phyloP scores from a whole-genome alignment of 2,329 filamentous ascomycete genomes.

The Chalara sp. region DNA sequence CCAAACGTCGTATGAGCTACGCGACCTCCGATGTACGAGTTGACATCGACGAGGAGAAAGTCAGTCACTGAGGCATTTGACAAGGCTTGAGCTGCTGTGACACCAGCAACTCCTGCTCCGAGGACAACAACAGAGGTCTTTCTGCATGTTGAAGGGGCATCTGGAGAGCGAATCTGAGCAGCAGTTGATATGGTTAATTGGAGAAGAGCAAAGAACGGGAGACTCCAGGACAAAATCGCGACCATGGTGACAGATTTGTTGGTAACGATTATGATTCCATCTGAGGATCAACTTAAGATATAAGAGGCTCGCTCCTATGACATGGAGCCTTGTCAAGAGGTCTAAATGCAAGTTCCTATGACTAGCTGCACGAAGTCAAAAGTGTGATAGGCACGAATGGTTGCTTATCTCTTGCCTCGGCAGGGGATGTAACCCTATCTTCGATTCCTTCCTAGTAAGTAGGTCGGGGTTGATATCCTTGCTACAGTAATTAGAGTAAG shows the following conservation, averaged over 20 bases:
- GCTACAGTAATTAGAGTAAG: no score
- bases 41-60: constrained; percentile 60
- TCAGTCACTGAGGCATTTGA: constrained; percentile 53
- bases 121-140: constrained; percentile 36
- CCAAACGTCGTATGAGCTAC: constrained; percentile 37
- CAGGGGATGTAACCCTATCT: no score
- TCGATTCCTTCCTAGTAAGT: no score
- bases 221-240: neutral
- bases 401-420: no score
- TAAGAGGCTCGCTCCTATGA: no score
- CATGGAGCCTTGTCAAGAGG: no score
- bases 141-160: neutral
- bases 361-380: no score
- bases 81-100: constrained; percentile 58
- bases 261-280: no score
- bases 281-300: no score
- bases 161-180: neutral
- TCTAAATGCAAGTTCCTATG: no score
- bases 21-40: constrained; percentile 55
- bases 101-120: constrained; percentile 56
- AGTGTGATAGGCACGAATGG: no score
- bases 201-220: neutral
- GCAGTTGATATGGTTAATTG: neutral
- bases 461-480: no score
- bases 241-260: neutral